Base-by-base conservation (phyloP, 2,329 filamentous ascomycete genomes). In the Penicillium sp. region DNA sequence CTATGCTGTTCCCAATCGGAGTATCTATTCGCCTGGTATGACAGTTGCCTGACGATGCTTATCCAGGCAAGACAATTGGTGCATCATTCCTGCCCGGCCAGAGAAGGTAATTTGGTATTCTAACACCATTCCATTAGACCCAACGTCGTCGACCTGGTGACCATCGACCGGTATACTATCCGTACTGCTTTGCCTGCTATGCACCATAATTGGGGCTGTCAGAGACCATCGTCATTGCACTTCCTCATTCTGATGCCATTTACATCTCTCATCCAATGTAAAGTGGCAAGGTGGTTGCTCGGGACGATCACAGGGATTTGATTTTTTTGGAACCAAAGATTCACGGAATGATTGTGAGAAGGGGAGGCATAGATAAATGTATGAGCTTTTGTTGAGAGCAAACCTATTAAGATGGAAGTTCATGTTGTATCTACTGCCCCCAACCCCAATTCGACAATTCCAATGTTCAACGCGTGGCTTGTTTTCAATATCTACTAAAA, bases 191-290 rank as follows among this genome's bases (percentile, higher is more conserved):
- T 37, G 2, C 16, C 7, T 10, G 17, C 5, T 17, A 2, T 14
- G 28, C 17, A 2, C n/a, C 1, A 8, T 7, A 1, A 1, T 10
- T 4, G 8, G 4, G 4, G 1, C 4, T 14, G 2, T 17, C 22
- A 22, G 22, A 22, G 2, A 22, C 1, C 2, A 4, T 17, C 2
- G 0, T 26, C 31, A 47, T 26, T 11, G 10, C 16, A 14, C 17
- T 9, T 17, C 19, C 22, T 26, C 1, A 9, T 26, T 3, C 9
- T 26, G 3, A 44, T 9, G 4, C 12, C 2, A 8, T 9, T 45
- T 11, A 7, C 11, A 47, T 12, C 4, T 17, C 16, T 25, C 19
- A 25, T 26, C 3, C 14, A 25, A 17, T 26, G 11, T 9, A 6
- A 17, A 19, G 19, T 5, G 6, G 6, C 19, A 17, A 4, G 8